Evolutionary conservation across 2,329 filamentous ascomycete genomes (phyloP).

Genomic region (Teratosphaeria viscida): DNA sequence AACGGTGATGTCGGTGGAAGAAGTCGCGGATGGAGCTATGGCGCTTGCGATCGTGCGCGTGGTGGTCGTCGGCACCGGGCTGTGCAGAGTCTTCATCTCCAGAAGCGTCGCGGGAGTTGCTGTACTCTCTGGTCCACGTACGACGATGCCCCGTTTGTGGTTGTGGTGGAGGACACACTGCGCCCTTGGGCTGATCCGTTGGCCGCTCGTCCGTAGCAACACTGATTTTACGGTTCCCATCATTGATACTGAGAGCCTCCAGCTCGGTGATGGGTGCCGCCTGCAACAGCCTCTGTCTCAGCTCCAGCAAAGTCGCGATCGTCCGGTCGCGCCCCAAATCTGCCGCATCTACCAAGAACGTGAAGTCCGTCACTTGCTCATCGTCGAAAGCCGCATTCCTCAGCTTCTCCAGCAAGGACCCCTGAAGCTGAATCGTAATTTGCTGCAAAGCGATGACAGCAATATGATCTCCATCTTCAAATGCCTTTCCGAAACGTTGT

Average conservation of each 20-base stretch:
- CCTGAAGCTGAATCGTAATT: constrained; percentile 22
- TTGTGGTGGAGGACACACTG: neutral
- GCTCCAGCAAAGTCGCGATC: constrained; percentile 19
- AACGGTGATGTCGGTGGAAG: constrained; percentile 15
- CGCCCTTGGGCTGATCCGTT: neutral
- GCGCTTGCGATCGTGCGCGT: constrained; percentile 11
- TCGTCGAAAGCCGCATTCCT: constrained; percentile 20
- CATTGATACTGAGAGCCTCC: neutral
- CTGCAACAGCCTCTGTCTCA: constrained; percentile 19
- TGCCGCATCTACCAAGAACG: constrained; percentile 20
- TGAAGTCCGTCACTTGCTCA: constrained; percentile 19
- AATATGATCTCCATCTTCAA: constrained; percentile 22
- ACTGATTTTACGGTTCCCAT: neutral
- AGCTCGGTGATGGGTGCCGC: constrained; percentile 5
- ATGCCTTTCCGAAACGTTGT: constrained; percentile 19
- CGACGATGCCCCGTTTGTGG: constrained; percentile 5
- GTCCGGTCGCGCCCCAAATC: constrained; percentile 22
- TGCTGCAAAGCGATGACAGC: constrained; percentile 23
- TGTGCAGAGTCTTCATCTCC: constrained; percentile 15
- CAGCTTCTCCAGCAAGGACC: constrained; percentile 21
- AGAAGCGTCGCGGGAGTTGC: constrained; percentile 12
- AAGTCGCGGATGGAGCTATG: constrained; percentile 19
- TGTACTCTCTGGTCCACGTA: constrained; percentile 14
- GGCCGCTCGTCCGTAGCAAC: neutral
- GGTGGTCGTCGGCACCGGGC: constrained; percentile 15